Conservation (phyloP, 192 early-diverging fungal genomes). For the Gorgonomyces haynaldii region DNA sequence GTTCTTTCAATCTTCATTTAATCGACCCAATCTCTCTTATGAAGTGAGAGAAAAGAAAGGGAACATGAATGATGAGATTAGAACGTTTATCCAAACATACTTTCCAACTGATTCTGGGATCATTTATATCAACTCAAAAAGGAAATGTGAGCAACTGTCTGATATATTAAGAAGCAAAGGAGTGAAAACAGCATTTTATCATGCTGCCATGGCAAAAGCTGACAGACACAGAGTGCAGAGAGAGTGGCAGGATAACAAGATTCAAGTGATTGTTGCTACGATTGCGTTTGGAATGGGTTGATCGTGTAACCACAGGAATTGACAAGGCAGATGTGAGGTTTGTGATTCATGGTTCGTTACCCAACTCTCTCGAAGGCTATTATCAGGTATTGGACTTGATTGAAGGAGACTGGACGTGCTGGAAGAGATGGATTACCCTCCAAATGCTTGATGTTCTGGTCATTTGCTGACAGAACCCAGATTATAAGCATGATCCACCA, state of each 20-base stretch:
- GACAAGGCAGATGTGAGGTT: slow-evolving; percentile 94
- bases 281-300: slow-evolving; percentile 99
- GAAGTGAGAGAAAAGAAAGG: slow-evolving; percentile 47
- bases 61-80: slow-evolving; percentile 58
- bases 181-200: slow-evolving; percentile 67
- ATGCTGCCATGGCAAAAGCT: slow-evolving; percentile 71
- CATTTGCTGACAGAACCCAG: slow-evolving; percentile 55
- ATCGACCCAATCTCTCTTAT: slow-evolving; percentile 65
- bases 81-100: slow-evolving; percentile 49
- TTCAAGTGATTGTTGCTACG: slow-evolving; percentile 85
- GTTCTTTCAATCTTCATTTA: slow-evolving; percentile 76
- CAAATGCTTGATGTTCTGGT: slow-evolving; percentile 75
- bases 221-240: slow-evolving; percentile 67
- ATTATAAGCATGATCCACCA: slow-evolving; percentile 70
- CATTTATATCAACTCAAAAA: slow-evolving; percentile 77
- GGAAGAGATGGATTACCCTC: slow-evolving; percentile 83
- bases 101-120: slow-evolving; percentile 72
- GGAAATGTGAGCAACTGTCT: slow-evolving; percentile 70
- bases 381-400: too few species aligned
- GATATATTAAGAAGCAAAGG: slow-evolving; percentile 48
- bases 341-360: slow-evolving; percentile 86
- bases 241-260: slow-evolving; percentile 63
- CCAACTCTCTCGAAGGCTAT: slow-evolving; percentile 85
- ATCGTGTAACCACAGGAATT: too few species aligned
- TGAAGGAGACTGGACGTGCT: slow-evolving; percentile 93